phyloP scores from a whole-genome alignment of 192 early-diverging fungal genomes.

The Jimgerdemannia flammicorona region DNA sequence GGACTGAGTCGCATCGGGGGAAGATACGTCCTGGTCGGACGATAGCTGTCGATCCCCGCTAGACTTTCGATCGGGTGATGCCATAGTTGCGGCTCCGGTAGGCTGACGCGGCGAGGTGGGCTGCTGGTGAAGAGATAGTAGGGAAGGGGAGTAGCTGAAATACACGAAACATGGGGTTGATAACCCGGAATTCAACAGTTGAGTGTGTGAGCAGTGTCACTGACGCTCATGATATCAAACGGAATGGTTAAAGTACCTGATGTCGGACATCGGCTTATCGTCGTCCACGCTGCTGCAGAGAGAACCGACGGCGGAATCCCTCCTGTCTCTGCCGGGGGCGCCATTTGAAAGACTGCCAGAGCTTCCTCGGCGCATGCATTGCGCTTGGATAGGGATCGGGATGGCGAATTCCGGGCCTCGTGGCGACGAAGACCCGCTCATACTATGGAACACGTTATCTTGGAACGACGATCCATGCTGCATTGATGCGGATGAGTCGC shows the following conservation, averaged over 20 bases:
- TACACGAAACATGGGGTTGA: background rate
- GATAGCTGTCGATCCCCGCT: background rate
- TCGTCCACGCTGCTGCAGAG: background rate
- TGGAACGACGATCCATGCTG: background rate
- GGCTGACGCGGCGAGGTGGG: background rate
- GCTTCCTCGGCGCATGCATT: background rate
- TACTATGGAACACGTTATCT: background rate
- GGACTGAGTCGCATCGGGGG: background rate
- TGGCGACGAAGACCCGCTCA: background rate
- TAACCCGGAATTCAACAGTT: background rate
- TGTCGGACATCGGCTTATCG: conserved; percentile 16
- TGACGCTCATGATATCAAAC: background rate
- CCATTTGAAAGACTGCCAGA: background rate
- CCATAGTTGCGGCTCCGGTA: background rate
- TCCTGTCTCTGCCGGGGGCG: background rate
- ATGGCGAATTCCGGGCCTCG: background rate
- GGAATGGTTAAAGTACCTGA: conserved; percentile 17
- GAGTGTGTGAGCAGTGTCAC: background rate
- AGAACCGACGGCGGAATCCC: background rate
- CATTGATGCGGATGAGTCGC: background rate
- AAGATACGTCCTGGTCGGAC: background rate
- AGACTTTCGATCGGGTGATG: background rate
- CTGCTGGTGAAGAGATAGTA: background rate
- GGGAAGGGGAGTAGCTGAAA: background rate
- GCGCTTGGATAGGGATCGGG: background rate